Evolutionary conservation across 202 grass and related monocot genomes (phyloP).

Genomic region (Sporobolus alterniflorus): DNA sequence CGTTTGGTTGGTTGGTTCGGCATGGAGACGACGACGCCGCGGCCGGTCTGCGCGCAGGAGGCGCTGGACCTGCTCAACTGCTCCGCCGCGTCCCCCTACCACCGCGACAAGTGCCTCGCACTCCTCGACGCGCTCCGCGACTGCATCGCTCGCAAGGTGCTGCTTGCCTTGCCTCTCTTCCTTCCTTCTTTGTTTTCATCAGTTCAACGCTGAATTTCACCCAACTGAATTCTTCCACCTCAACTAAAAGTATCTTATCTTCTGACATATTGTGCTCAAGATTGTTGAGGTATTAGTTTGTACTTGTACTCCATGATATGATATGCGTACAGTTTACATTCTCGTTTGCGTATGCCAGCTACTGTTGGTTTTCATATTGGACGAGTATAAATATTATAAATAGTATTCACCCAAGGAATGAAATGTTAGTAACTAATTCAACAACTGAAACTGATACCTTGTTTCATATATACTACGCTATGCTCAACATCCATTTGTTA

Average conservation of each 20-base stretch:
- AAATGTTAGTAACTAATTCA: not conserved
- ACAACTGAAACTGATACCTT: not conserved
- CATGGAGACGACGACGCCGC: slow-evolving; percentile 47
- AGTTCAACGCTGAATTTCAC: not conserved
- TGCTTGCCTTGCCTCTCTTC: not conserved
- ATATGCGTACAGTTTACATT: not conserved
- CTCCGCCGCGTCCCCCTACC: slow-evolving; percentile 56
- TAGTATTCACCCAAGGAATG: not conserved
- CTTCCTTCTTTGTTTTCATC: not conserved
- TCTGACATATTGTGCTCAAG: not conserved
- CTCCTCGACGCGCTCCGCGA: slow-evolving; percentile 62
- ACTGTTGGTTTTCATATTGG: not conserved
- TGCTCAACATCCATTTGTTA: not conserved
- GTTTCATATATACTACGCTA: not conserved
- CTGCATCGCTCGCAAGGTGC: slow-evolving; percentile 84
- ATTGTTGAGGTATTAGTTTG: not conserved
- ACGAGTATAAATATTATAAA: not conserved
- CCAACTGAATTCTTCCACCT: not conserved
- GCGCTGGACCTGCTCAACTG: slow-evolving; percentile 91
- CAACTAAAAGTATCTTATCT: not conserved
- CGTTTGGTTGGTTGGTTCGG: slow-evolving; percentile 21
- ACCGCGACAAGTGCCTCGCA: slow-evolving; percentile 76
- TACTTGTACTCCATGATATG: not conserved
- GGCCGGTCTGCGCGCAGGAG: slow-evolving; percentile 74
- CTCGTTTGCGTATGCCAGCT: not conserved